Conservation (phyloP, 1,284 basidiomycete species). For the Chalciporus sp. region DNA sequence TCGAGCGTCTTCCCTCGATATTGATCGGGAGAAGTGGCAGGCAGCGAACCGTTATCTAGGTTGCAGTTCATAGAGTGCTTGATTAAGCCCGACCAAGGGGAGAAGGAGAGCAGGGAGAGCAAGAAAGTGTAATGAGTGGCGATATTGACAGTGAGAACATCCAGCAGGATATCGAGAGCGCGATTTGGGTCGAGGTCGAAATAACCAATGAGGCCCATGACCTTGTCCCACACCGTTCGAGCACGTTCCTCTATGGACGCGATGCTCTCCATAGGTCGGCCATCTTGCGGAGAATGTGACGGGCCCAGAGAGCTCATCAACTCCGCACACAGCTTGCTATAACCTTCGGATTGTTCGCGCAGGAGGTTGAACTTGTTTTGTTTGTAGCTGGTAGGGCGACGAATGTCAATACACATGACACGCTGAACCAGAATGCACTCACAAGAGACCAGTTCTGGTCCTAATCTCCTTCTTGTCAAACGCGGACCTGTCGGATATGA, state of each 20-base stretch:
- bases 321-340: slow-evolving; percentile 88
- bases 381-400: slow-evolving; percentile 70
- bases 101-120: slow-evolving; percentile 80
- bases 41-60: slow-evolving; percentile 39
- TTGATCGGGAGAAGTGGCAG: slow-evolving; percentile 40
- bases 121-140: slow-evolving; percentile 91
- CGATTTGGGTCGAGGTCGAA: slow-evolving; percentile 96
- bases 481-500: slow-evolving; percentile 61
- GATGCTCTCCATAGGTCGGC: slow-evolving; percentile 60
- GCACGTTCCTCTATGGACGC: slow-evolving; percentile 65
- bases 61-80: slow-evolving; percentile 30
- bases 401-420: slow-evolving; percentile 8
- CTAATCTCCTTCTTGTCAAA: slow-evolving; percentile 79
- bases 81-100: slow-evolving; percentile 72
- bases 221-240: slow-evolving; percentile 79
- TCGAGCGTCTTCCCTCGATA: slow-evolving; percentile 66
- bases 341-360: slow-evolving; percentile 97
- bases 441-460: slow-evolving; percentile 79
- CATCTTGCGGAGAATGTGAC: slow-evolving; percentile 63
- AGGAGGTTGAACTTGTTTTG: slow-evolving; percentile 98
- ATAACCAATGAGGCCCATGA: slow-evolving; percentile 90
- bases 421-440: slow-evolving; percentile 36
- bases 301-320: slow-evolving; percentile 80
- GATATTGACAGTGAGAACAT: slow-evolving; percentile 85
- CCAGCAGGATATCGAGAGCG: slow-evolving; percentile 91